phyloP scores from a whole-genome alignment of 2,329 filamentous ascomycete species.

The Eurotiales sp. region DNA sequence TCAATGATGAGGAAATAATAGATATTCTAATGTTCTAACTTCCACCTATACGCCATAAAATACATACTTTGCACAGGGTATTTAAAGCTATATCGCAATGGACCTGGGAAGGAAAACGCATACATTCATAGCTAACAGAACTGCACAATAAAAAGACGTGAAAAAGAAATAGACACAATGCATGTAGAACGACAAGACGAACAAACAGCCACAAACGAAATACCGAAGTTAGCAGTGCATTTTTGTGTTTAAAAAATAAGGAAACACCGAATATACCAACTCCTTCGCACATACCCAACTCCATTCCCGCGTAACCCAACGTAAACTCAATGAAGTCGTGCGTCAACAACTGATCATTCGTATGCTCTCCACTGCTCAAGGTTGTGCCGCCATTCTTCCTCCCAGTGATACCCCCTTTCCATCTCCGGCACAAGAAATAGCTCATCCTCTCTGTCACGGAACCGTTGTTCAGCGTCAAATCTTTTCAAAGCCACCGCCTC shows the following conservation, averaged over 20 bases:
- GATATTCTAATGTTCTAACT: no score
- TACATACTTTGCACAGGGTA: background rate
- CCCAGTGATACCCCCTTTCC: constrained; percentile 53
- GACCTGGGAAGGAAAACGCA: background rate
- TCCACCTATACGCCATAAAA: background rate
- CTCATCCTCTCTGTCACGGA: constrained; percentile 54
- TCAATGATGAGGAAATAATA: no score
- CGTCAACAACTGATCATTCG: constrained; percentile 44
- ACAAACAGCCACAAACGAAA: no score
- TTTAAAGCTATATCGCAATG: background rate
- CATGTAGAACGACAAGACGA: no score
- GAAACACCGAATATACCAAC: no score
- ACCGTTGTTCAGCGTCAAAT: constrained; percentile 56
- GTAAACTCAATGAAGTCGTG: background rate
- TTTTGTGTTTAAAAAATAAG: no score
- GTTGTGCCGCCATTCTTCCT: constrained; percentile 46
- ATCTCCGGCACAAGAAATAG: constrained; percentile 52
- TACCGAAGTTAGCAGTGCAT: no score
- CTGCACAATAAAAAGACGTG: background rate
- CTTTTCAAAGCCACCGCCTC: constrained; percentile 58
- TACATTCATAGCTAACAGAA: background rate
- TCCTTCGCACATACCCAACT: background rate
- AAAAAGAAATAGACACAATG: no score
- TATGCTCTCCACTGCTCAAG: constrained; percentile 51
- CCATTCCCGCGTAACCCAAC: background rate